Base-by-base conservation (phyloP, 2,329 filamentous ascomycete genomes). In the Colletotrichum sp. region DNA sequence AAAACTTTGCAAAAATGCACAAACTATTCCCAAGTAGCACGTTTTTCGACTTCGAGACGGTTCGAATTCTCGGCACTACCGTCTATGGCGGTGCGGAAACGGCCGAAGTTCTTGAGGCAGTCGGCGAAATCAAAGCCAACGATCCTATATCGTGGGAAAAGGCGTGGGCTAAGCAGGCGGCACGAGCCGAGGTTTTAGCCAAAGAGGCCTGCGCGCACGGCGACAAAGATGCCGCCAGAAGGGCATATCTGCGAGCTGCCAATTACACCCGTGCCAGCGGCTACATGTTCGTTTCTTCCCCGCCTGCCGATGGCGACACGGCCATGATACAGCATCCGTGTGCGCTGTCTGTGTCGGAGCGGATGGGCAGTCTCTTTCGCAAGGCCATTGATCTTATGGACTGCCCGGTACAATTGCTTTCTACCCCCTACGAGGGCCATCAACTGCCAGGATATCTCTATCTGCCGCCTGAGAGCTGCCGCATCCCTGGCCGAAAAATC, bases 11-110 rank as follows among this genome's bases (percentile, higher is more conserved):
- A 16, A 58, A 18, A 26, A 58, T 58, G 55, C 55, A 58, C 24
- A 58, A 58, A 58, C 16, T 58, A 18, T 58, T 58, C 8, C 55
- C 24, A 2, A 58, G 9, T 1, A 58, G 55, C 55, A 58, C 71
- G 24, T 86, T 86, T 72, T 87, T 86, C 81, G 79, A 88, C 76
- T 88, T 88, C 75, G 87, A 88, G 76, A 77, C 80, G 4, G 59
- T 86, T 16, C 84, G 87, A 7, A 62, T 88, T 30, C 82, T 88
- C 7, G 84, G 81, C 52, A 84, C 78, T 3, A 81, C 85, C 0
- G 79, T 81, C 1, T 79, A 77, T 24, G 81, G 81, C 4, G 87
- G 86, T 1, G 80, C 79, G 62, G 86, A 88, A 4, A 79, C 85
- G 3, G 85, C 80, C 30, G 87, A 89, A 69, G 81, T 78, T n/a